Base-by-base conservation (phyloP, 495 filamentous ascomycete species). In the Xylaria sp. region DNA sequence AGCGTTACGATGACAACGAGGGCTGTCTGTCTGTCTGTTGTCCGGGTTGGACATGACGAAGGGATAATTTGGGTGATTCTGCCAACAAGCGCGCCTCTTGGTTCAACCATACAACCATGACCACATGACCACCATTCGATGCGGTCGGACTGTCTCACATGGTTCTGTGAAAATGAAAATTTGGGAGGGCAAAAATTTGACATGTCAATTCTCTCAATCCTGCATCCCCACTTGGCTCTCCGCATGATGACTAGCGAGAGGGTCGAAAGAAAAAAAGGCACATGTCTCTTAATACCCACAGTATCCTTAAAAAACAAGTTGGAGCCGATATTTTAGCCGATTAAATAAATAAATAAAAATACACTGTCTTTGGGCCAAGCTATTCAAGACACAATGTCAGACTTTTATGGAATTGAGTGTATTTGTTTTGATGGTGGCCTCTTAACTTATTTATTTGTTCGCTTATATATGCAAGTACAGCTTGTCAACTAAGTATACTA, bases 121-220 rank as follows among this genome's bases (percentile, higher is more conserved):
- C 55, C 67, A 69, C 69, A 71, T 71, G 69, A 71, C 61, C 61
- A 59, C 40, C 14, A 21, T 37, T 63, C 50, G 50, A 71, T 71
- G 69, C 69, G 61, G 69, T 66, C 61, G 19, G 58, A 64, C 31
- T 66, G 69, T 59, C 69, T 71, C 37, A 71, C 48, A 19, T 71
- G 52, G 31, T 59, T 40, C 44, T 59, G 8, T 19, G 4, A 26
- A 26, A 44, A 37, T 58, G 61, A 50, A 71, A 66, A 64, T 41
- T 41, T 8, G 61, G 21, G 37, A 58, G 43, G n/a, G 24, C 14
- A 37, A 64, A 35, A 29, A 5, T 46, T 66, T 59, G 69, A 59
- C 52, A 71, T 2, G 50, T 71, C 61, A 66, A 37, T 48, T 50
- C 52, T 58, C 29, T 29, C 65, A 14, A 41, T 43, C 24, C 65